Evolutionary conservation across 83 land plant genomes (phyloP).

Genomic region (Picea abies): DNA sequence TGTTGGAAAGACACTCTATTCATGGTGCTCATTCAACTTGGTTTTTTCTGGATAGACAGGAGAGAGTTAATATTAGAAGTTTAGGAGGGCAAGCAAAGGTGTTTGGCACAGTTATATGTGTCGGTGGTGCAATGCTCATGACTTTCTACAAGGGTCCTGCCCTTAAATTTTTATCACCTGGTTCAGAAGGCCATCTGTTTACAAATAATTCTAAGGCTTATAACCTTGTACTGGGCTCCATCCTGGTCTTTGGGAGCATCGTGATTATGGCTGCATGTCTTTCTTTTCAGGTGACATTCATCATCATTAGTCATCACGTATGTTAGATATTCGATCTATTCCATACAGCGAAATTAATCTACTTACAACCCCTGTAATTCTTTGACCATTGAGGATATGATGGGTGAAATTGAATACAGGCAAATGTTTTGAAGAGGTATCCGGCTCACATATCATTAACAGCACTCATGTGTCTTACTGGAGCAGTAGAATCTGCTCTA

Average conservation of each 20-base stretch:
- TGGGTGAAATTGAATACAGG: constrained; percentile 7
- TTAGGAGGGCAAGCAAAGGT: constrained; percentile 8
- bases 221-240: no score
- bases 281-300: no score
- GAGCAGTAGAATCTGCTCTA: background rate
- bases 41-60: background rate
- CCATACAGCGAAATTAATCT: no score
- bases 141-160: constrained; percentile 16
- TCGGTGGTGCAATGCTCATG: constrained; percentile 8
- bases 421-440: background rate
- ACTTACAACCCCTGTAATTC: no score
- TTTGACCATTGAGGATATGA: background rate
- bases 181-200: constrained; percentile 32
- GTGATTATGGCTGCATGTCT: no score
- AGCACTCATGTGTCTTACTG: background rate
- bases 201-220: no score
- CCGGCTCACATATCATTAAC: constrained; percentile 10
- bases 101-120: background rate
- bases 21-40: no score
- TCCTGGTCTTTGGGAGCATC: no score
- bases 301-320: no score
- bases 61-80: background rate
- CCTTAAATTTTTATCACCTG: constrained; percentile 38
- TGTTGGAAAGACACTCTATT: background rate
- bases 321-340: no score